Evolutionary conservation across 2,329 filamentous ascomycete species (phyloP).

Genomic region (Pseudonectria foliicola): DNA sequence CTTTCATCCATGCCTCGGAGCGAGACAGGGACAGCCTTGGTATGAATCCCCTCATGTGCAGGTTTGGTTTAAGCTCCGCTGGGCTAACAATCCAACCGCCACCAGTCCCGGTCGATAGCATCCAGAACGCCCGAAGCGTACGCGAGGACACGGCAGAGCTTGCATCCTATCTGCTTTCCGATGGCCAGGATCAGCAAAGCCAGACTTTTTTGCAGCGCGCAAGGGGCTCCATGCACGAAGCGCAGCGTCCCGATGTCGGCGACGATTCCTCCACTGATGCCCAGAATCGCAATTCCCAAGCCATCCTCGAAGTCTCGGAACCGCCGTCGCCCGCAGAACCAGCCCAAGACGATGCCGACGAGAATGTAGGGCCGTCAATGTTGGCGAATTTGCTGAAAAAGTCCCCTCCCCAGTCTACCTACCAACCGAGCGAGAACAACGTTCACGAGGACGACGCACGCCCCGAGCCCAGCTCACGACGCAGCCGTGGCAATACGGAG

Average conservation of each 20-base stretch:
- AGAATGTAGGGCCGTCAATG: conserved; percentile 31
- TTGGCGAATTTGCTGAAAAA: conserved; percentile 43
- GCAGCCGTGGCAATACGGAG: conserved; percentile 7
- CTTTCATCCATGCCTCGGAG: conserved; percentile 61
- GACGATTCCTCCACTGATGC: conserved; percentile 17
- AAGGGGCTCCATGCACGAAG: conserved; percentile 24
- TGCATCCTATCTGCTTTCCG: conserved; percentile 71
- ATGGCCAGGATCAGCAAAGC: conserved; percentile 41
- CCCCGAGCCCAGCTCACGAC: conserved; percentile 6
- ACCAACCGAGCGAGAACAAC: conserved; percentile 2
- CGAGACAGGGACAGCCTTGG: conserved; percentile 53
- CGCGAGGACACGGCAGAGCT: conserved; percentile 83
- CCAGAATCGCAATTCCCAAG: conserved; percentile 31
- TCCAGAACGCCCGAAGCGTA: conserved; percentile 69
- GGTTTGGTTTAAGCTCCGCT: conserved; percentile 1
- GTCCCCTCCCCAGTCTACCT: conserved; percentile 37
- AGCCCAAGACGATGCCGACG: conserved; percentile 12
- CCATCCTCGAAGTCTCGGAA: conserved; percentile 57
- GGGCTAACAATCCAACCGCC: neutral
- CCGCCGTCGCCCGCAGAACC: conserved; percentile 19
- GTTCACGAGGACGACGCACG: conserved; percentile 7
- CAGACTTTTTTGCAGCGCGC: conserved; percentile 39
- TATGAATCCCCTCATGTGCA: conserved; percentile 27
- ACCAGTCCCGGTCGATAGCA: conserved; percentile 54
- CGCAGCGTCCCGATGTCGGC: conserved; percentile 15